Evolutionary conservation across 1,139 yeast genomes (phyloP).

Genomic region (Sugiyamaella sp.): DNA sequence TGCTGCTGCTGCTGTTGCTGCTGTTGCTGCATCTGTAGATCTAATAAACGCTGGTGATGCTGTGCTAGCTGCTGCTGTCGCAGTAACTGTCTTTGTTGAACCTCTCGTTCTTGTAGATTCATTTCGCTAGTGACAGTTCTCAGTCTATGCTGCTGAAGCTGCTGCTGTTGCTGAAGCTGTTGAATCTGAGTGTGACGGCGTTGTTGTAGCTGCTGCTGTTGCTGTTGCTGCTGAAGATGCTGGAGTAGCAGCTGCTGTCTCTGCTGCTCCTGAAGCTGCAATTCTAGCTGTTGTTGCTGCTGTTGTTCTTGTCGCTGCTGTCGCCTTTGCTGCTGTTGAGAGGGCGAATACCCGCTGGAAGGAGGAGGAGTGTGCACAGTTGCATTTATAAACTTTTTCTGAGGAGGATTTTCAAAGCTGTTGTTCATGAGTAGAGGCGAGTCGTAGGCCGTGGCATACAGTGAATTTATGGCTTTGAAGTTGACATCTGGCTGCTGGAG

Average conservation of each 20-base stretch:
- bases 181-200: conserved; percentile 2
- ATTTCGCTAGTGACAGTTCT: neutral
- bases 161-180: conserved; percentile 17
- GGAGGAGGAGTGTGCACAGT: neutral
- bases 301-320: neutral
- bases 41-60: conserved; percentile 14
- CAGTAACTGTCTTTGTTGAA: neutral
- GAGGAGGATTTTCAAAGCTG: neutral
- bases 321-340: neutral
- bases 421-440: conserved; percentile 8
- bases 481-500: conserved; percentile 8
- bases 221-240: conserved; percentile 16
- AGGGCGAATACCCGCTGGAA: neutral
- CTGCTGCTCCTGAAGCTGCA: conserved; percentile 15
- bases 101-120: conserved; percentile 10
- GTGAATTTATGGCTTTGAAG: conserved; percentile 4
- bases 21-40: conserved; percentile 17
- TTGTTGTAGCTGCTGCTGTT: conserved; percentile 14
- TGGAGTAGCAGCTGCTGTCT: neutral
- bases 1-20: conserved; percentile 19
- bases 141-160: neutral
- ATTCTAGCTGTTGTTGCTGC: neutral
- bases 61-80: conserved; percentile 12
- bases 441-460: conserved; percentile 14
- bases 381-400: neutral